Evolutionary conservation across 2,329 filamentous ascomycete species (phyloP).

Genomic region (Aspergillus spinulosporus): DNA sequence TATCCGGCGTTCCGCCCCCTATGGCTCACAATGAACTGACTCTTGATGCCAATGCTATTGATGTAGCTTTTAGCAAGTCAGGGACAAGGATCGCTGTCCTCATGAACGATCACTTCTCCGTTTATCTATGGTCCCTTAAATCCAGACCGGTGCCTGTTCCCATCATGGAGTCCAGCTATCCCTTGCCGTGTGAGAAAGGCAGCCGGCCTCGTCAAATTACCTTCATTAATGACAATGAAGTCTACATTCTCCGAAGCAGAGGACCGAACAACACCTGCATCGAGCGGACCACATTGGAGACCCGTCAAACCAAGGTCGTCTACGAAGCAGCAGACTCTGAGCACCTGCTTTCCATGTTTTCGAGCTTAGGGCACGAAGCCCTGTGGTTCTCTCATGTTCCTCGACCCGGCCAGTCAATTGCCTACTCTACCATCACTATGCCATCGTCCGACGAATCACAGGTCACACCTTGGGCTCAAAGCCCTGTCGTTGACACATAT

Average conservation of each 20-base stretch:
- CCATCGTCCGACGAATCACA: conserved; percentile 21
- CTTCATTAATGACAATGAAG: conserved; percentile 45
- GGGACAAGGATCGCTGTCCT: conserved; percentile 70
- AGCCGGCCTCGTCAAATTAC: conserved; percentile 48
- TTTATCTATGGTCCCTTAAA: conserved; percentile 69
- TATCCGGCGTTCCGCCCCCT: conserved; percentile 85
- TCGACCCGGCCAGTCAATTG: conserved; percentile 27
- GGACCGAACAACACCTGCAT: conserved; percentile 33
- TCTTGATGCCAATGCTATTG: conserved; percentile 63
- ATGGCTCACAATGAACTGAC: conserved; percentile 80
- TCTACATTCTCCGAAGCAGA: conserved; percentile 45
- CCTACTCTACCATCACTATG: conserved; percentile 33
- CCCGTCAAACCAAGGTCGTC: conserved; percentile 30
- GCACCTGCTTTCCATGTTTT: conserved; percentile 40
- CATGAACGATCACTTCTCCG: conserved; percentile 63
- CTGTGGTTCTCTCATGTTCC: conserved; percentile 41
- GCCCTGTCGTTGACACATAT: conserved; percentile 38
- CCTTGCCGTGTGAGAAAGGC: conserved; percentile 31
- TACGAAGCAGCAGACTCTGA: conserved; percentile 36
- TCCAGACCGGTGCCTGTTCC: conserved; percentile 38
- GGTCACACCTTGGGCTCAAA: conserved; percentile 31
- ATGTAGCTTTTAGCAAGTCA: conserved; percentile 70
- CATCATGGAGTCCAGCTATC: conserved; percentile 41
- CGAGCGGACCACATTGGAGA: conserved; percentile 38
- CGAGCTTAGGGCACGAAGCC: conserved; percentile 35